Percentiles rank a stretch among this genome's conserved stretches.
These are phyloP conservation scores for Radiomyces spectabilis DNA, from an alignment of 192 early-diverging fungal genomes.

Conservation along the genomic window DNA sequence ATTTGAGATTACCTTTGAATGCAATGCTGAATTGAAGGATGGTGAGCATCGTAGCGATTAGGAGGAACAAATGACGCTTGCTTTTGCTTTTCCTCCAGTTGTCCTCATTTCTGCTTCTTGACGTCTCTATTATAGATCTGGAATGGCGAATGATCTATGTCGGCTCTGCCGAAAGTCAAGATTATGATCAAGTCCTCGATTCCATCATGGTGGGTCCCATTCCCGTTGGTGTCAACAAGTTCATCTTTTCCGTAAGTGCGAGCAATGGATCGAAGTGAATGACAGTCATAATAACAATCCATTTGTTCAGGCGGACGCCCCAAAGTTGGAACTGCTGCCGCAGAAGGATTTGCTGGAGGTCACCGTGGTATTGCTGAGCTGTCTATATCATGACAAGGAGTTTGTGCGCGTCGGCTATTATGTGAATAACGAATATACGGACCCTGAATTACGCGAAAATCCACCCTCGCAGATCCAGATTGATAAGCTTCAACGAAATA, in stretches of 20 bases:
- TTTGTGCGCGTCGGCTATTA: slow-evolving; percentile 98
- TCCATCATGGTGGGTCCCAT: slow-evolving; percentile 94
- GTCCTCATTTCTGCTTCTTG: background rate
- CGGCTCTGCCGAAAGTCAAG: slow-evolving; percentile 75
- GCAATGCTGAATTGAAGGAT: slow-evolving; percentile 75
- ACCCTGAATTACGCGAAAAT: slow-evolving; percentile 70
- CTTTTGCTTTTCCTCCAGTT: background rate
- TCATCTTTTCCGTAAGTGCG: slow-evolving; percentile 80
- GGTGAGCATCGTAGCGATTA: slow-evolving; percentile 42
- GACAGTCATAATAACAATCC: background rate
- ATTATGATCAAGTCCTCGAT: slow-evolving; percentile 90
- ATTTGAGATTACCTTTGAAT: slow-evolving; percentile 98
- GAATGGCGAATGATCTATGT: slow-evolving; percentile 98
- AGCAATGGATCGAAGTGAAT: too few relatives aligned
- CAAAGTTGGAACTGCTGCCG: slow-evolving; percentile 71
- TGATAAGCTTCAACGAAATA: slow-evolving; percentile 75
- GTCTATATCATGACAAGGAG: slow-evolving; percentile 82
- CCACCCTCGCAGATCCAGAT: slow-evolving; percentile 67
- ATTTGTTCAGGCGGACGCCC: slow-evolving; percentile 48
- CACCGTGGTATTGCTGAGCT: slow-evolving; percentile 85
- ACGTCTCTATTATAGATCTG: slow-evolving; percentile 57
- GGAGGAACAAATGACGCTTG: background rate
- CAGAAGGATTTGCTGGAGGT: slow-evolving; percentile 79
- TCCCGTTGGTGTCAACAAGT: slow-evolving; percentile 91
- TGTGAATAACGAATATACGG: slow-evolving; percentile 92